Base-by-base conservation (phyloP, 1,139 yeast species). In the Blastobotrys serpentis region DNA sequence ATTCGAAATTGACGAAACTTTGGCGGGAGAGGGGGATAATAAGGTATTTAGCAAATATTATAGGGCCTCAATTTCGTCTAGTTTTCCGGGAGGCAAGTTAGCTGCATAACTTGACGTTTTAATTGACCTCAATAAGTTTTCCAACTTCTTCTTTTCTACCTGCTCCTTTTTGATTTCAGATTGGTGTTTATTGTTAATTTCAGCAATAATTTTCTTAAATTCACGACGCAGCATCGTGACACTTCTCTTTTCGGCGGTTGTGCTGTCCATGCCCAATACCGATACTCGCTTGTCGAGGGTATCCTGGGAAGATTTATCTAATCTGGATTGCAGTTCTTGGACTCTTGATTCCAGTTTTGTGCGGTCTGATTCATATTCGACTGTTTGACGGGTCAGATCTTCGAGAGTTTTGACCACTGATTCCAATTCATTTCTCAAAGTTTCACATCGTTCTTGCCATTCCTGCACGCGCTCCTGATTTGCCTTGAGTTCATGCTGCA, bases 181-280 rank as follows among this genome's bases (percentile, higher is more conserved):
- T 54, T 79, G 83, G 58, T 83, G 83, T 52, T 77, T 79, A 41
- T 74, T 77, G 53, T 82, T 85, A 54, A 86, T 74, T 42, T 81
- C 84, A 48, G 73, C 71, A 1, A 85, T 82, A 38, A 85, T 75
- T 58, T 79, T 80, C 60, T 81, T 81, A 70, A 86, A 86, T 65
- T 86, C 90, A 56, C 81, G 77, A 50, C 89, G 73, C 57, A 86
- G 69, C 1, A 83, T 48, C 19, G 65, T 57, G 29, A 63, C 66
- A 19, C 62, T 56, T 19, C 56, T 33, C 1, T 61, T 60, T 29
- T 59, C 61, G 22, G 37, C 18, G 32, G 19, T 16, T 16, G 36
- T 29, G 48, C 23, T 40, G n/a, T 30, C 37, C 30, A 21, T 21
- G 34, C 36, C 44, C 21, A 58, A 53, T 53, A 55, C 48, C 7